Evolutionary conservation across 805 yeast genomes (phyloP).

Genomic region (Tetrapisispora phaffii): DNA sequence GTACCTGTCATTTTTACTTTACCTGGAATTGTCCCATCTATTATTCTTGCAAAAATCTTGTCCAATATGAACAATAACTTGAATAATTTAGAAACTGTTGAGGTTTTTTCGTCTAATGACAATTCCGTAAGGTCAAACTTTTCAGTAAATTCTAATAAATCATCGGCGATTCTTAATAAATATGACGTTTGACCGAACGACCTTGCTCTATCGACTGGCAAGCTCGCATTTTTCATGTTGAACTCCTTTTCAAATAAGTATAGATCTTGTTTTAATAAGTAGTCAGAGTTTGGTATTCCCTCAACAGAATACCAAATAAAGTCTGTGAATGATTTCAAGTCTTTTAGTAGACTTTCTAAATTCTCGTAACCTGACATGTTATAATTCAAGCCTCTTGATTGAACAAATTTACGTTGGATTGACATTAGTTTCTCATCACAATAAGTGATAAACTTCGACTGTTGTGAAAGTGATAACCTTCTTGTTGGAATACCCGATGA

Average conservation of each 20-base stretch:
- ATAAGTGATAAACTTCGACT: constrained; percentile 44
- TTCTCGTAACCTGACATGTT: constrained; percentile 25
- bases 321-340: constrained; percentile 40
- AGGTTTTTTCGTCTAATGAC: constrained; percentile 15
- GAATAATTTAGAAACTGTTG: constrained; percentile 31
- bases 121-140: constrained; percentile 30
- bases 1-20: constrained; percentile 35
- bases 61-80: constrained; percentile 34
- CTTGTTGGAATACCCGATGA: constrained; percentile 8
- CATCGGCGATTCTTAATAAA: constrained; percentile 54
- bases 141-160: constrained; percentile 49
- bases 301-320: constrained; percentile 56
- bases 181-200: constrained; percentile 55
- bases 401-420: constrained; percentile 46
- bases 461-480: constrained; percentile 39
- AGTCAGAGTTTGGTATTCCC: constrained; percentile 24
- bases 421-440: constrained; percentile 45
- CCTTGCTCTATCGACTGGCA: constrained; percentile 12
- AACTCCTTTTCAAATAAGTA: constrained; percentile 1
- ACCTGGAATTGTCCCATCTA: constrained; percentile 31
- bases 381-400: constrained; percentile 30
- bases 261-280: constrained; percentile 9
- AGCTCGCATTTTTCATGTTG: neutral
- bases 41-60: constrained; percentile 31
- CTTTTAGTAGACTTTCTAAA: constrained; percentile 32